Percentiles rank a stretch among this genome's conserved stretches.
These are phyloP conservation scores for Pholiota conissans DNA, from an alignment of 768 basidiomycete genomes.

Conservation along the genomic window DNA sequence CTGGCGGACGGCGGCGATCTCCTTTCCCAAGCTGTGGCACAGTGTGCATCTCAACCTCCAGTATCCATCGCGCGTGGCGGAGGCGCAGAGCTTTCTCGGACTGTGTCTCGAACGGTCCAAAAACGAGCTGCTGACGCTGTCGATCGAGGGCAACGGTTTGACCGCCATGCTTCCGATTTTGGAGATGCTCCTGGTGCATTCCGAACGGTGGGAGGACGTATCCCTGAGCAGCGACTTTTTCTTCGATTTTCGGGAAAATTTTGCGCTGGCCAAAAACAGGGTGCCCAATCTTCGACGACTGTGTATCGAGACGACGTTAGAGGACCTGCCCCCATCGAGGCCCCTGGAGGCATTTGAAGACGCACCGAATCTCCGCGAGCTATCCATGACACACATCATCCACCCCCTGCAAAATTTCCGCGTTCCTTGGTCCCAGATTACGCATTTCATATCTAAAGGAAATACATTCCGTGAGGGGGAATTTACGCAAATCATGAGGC, in stretches of 20 bases:
- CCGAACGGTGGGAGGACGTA: slow-evolving; percentile 22
- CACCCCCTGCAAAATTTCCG: slow-evolving; percentile 19
- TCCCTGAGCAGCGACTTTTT: slow-evolving; percentile 14
- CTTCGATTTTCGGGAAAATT: slow-evolving; percentile 8
- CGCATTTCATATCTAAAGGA: slow-evolving; percentile 15
- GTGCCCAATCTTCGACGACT: slow-evolving; percentile 18
- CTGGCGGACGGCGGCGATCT: slow-evolving; percentile 23
- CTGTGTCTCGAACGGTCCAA: slow-evolving; percentile 22
- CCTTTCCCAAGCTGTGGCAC: slow-evolving; percentile 25
- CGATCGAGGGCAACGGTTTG: slow-evolving; percentile 10
- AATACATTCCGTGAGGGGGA: slow-evolving; percentile 23
- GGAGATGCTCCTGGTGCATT: slow-evolving; percentile 10
- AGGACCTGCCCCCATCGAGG: not conserved
- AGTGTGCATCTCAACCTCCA: slow-evolving; percentile 17
- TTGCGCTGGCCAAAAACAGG: slow-evolving; percentile 13
- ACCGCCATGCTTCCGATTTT: slow-evolving; percentile 6
- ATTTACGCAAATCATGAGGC: slow-evolving; percentile 20
- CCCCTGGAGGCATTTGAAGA: slow-evolving; percentile 20
- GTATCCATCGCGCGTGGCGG: not conserved
- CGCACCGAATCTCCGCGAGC: slow-evolving; percentile 18
- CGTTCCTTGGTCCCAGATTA: slow-evolving; percentile 24
- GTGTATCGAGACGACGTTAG: slow-evolving; percentile 4
- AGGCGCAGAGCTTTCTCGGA: slow-evolving; percentile 14
- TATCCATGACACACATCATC: slow-evolving; percentile 12
- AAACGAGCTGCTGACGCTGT: slow-evolving; percentile 17